These are phyloP conservation scores for Fusarium sp. DNA, from an alignment of 2,329 filamentous ascomycete genomes.

Conservation along the genomic window DNA sequence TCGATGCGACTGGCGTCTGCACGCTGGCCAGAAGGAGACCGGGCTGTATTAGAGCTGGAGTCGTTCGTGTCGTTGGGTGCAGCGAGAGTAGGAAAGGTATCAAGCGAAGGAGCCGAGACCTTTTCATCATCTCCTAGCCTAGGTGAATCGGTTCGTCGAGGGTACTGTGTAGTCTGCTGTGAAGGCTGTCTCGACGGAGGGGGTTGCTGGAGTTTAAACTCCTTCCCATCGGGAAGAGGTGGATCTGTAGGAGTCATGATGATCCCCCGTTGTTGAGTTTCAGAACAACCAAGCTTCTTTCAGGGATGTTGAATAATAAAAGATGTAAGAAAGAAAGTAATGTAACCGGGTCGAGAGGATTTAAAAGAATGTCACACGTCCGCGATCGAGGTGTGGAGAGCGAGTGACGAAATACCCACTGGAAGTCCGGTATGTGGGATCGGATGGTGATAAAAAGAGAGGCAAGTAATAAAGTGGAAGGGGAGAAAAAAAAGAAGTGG, in stretches of 20 bases:
- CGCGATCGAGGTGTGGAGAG: conserved; percentile 24
- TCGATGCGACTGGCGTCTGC: conserved; percentile 52
- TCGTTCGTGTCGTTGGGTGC: conserved; percentile 36
- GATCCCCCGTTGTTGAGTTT: conserved; percentile 7
- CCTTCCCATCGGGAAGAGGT: conserved; percentile 28
- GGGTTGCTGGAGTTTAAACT: conserved; percentile 32
- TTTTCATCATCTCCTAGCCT: conserved; percentile 32
- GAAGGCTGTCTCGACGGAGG: conserved; percentile 30
- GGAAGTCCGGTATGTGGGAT: conserved; percentile 6
- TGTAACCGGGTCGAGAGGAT: neutral
- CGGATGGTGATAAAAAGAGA: conserved; percentile 19
- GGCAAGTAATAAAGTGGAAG: conserved; percentile 12
- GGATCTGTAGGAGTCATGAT: conserved; percentile 36
- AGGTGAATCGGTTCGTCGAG: conserved; percentile 16
- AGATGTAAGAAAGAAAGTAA: neutral
- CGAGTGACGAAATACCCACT: conserved; percentile 31
- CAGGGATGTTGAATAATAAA: neutral
- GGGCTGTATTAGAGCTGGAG: conserved; percentile 20
- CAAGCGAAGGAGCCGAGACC: conserved; percentile 40
- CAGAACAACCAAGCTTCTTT: conserved; percentile 3
- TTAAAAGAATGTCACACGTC: conserved; percentile 2
- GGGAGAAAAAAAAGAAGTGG: conserved; percentile 21
- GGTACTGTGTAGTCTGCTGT: conserved; percentile 13
- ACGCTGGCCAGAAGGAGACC: conserved; percentile 44
- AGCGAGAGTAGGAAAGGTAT: conserved; percentile 45